Conservation (phyloP, 2,329 filamentous ascomycete genomes). For the Talaromyces sp. region DNA sequence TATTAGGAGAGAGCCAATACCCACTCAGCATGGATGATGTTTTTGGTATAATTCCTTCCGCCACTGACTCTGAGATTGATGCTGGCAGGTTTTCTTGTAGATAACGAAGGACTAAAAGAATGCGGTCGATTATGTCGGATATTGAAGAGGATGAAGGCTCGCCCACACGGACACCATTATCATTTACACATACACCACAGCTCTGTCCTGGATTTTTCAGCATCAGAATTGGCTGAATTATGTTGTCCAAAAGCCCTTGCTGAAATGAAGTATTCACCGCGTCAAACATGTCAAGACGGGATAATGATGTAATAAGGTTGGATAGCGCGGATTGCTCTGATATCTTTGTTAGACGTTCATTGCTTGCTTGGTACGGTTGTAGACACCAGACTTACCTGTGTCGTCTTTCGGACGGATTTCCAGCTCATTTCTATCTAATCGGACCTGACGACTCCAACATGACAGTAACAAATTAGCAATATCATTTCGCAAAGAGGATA, state of each 20-base stretch:
- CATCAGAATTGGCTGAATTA: slow-evolving; percentile 34
- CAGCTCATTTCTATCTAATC: slow-evolving; percentile 56
- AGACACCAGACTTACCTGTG: slow-evolving; percentile 44
- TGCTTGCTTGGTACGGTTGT: no score
- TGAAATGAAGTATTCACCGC: slow-evolving; percentile 32
- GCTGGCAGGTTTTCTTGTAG: slow-evolving; percentile 51
- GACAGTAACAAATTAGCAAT: slow-evolving; percentile 64
- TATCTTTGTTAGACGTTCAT: background rate
- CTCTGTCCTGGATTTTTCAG: slow-evolving; percentile 26
- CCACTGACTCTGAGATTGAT: slow-evolving; percentile 54
- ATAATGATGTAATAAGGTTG: slow-evolving; percentile 30
- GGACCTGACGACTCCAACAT: slow-evolving; percentile 69
- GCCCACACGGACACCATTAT: slow-evolving; percentile 29
- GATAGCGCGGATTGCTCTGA: slow-evolving; percentile 27
- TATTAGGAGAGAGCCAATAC: slow-evolving; percentile 69
- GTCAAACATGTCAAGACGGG: slow-evolving; percentile 31
- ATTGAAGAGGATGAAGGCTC: slow-evolving; percentile 27
- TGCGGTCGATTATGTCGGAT: slow-evolving; percentile 41
- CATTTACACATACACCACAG: slow-evolving; percentile 27
- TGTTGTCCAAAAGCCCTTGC: slow-evolving; percentile 29
- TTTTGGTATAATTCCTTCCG: slow-evolving; percentile 65
- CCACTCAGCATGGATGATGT: slow-evolving; percentile 66
- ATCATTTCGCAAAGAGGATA: slow-evolving; percentile 62
- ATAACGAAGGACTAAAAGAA: slow-evolving; percentile 49
- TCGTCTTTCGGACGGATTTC: slow-evolving; percentile 56